These are phyloP conservation scores for Leptographium galeiforme DNA, from an alignment of 2,329 filamentous ascomycete genomes.

Conservation along the genomic window DNA sequence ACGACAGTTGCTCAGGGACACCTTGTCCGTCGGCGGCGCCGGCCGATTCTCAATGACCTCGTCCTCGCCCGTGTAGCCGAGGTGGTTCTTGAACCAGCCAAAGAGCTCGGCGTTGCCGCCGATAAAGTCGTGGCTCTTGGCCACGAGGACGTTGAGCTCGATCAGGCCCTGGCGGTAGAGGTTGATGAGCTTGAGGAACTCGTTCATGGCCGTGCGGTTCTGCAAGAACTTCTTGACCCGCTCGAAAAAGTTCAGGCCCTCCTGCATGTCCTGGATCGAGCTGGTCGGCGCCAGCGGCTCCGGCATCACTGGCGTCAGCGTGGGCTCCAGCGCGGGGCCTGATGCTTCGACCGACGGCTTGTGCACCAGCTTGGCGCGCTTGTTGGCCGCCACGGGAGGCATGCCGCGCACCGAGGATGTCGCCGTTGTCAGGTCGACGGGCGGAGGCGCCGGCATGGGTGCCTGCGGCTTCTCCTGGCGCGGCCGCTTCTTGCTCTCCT, in stretches of 20 bases:
- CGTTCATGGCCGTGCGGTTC: conserved; percentile 84
- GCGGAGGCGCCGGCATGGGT: conserved; percentile 32
- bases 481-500: conserved; percentile 82
- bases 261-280: conserved; percentile 58
- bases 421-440: conserved; percentile 24
- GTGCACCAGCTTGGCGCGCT: conserved; percentile 66
- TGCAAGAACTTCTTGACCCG: conserved; percentile 91
- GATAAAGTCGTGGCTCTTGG: conserved; percentile 75
- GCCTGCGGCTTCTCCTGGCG: conserved; percentile 42
- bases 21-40: conserved; percentile 60
- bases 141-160: conserved; percentile 67
- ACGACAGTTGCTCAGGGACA: conserved; percentile 91
- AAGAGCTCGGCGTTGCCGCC: conserved; percentile 82
- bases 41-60: conserved; percentile 68
- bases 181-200: conserved; percentile 95
- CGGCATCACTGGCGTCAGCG: conserved; percentile 74
- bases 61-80: conserved; percentile 65
- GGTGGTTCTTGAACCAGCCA: conserved; percentile 73
- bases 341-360: conserved; percentile 47
- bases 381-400: conserved; percentile 23
- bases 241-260: conserved; percentile 90
- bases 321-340: conserved; percentile 61
- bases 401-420: conserved; percentile 23
- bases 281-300: conserved; percentile 71
- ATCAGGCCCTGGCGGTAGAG: conserved; percentile 89